Evolutionary conservation across 352 stramenopile species (phyloP).

Genomic region (Globisporangium nunn): DNA sequence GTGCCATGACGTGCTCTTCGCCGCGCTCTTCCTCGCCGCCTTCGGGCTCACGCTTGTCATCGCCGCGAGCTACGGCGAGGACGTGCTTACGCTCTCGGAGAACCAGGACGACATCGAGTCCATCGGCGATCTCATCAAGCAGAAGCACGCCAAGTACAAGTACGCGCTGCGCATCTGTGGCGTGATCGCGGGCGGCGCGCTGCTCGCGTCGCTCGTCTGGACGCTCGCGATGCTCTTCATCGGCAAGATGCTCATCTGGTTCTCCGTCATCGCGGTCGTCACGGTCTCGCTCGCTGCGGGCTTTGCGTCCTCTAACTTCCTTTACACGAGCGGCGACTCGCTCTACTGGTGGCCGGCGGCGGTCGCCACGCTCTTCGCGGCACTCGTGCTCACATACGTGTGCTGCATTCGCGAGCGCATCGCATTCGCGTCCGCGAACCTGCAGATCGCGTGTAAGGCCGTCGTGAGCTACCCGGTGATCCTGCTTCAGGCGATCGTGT

Average conservation of each 20-base stretch:
- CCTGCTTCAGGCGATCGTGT: constrained; percentile 56
- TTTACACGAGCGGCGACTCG: constrained; percentile 29
- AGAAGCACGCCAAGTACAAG: constrained; percentile 51
- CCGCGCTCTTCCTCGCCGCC: constrained; percentile 16
- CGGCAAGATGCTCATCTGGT: constrained; percentile 62
- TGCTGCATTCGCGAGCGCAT: constrained; percentile 48
- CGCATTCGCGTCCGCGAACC: constrained; percentile 77
- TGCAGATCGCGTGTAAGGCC: constrained; percentile 68
- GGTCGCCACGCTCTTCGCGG: constrained; percentile 28
- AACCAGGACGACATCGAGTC: constrained; percentile 8
- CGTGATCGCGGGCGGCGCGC: constrained; percentile 29
- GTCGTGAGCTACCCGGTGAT: constrained; percentile 73
- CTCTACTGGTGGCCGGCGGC: constrained; percentile 48
- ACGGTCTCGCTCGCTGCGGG: constrained; percentile 31
- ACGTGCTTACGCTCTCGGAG: constrained; percentile 17
- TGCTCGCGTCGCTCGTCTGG: constrained; percentile 38
- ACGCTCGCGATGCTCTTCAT: constrained; percentile 45
- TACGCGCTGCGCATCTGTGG: constrained; percentile 43
- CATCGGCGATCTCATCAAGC: constrained; percentile 20
- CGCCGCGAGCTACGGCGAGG: constrained; percentile 18
- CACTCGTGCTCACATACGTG: constrained; percentile 44
- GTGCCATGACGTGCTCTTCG: constrained; percentile 23
- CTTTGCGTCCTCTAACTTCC: constrained; percentile 27
- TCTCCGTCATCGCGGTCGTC: constrained; percentile 34
- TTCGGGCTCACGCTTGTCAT: constrained; percentile 20